These are phyloP conservation scores for Elymus sibiricus DNA, from an alignment of 176 grass and related monocot species.

Conservation along the genomic window DNA sequence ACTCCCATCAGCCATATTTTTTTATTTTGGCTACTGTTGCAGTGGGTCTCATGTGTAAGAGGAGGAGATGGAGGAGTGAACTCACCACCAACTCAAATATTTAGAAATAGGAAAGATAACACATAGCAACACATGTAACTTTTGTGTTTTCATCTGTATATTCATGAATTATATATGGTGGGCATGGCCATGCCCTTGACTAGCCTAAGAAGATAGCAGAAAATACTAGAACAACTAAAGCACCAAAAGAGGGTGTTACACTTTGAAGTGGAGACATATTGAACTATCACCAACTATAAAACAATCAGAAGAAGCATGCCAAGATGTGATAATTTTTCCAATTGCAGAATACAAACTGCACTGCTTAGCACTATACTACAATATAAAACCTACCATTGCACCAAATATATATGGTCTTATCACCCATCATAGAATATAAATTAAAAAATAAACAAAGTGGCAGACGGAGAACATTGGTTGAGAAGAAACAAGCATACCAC, in stretches of 20 bases:
- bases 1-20: no score
- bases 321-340: neutral
- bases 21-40: no score
- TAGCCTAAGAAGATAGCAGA: neutral
- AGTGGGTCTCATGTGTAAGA: no score
- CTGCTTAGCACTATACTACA: neutral
- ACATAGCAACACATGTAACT: no score
- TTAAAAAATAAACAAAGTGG: no score
- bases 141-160: no score
- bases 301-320: neutral
- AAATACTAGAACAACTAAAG: neutral
- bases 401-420: neutral
- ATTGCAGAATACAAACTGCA: neutral
- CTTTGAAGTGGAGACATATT: neutral
- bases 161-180: no score
- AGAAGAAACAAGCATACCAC: slow-evolving; percentile 21
- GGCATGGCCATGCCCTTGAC: no score
- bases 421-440: neutral
- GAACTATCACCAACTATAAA: neutral
- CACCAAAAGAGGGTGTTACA: neutral
- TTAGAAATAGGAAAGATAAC: no score
- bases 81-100: no score
- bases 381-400: neutral
- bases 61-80: no score
- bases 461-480: neutral